These are phyloP conservation scores for Oxalis stricta DNA, from an alignment of 441 rosid genomes.

Conservation along the genomic window DNA sequence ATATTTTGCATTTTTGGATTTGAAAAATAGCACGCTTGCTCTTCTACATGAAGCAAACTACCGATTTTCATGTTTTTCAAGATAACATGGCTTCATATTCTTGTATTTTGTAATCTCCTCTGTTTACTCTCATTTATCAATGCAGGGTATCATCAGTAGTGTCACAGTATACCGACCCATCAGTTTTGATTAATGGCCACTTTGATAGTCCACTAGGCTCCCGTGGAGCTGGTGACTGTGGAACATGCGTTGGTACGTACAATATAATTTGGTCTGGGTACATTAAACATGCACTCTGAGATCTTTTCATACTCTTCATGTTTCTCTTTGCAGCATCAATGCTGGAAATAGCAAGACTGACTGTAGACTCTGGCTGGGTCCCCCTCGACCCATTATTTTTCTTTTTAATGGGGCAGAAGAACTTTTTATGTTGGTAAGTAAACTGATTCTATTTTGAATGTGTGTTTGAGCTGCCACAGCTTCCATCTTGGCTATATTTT, in stretches of 20 bases:
- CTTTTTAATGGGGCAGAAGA: slow-evolving; percentile 98
- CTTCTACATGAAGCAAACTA: background rate
- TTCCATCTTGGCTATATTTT: background rate
- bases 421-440: slow-evolving; percentile 77
- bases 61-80: background rate
- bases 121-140: slow-evolving; percentile 4
- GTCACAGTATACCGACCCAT: slow-evolving; percentile 50
- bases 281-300: slow-evolving; percentile 7
- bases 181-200: slow-evolving; percentile 90
- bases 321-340: slow-evolving; percentile 54
- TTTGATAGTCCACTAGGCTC: slow-evolving; percentile 88
- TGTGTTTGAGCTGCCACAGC: background rate
- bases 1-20: background rate
- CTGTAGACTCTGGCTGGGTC: slow-evolving; percentile 71
- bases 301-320: slow-evolving; percentile 7
- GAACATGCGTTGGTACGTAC: slow-evolving; percentile 98
- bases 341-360: slow-evolving; percentile 83
- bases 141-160: slow-evolving; percentile 69
- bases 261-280: no score
- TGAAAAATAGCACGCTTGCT: background rate
- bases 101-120: background rate
- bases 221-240: slow-evolving; percentile 98
- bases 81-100: background rate
- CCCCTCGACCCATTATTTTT: slow-evolving; percentile 86
- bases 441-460: background rate